These are phyloP conservation scores for Leptomonas seymouri DNA, from an alignment of 208 protist species.

Conservation along the genomic window DNA sequence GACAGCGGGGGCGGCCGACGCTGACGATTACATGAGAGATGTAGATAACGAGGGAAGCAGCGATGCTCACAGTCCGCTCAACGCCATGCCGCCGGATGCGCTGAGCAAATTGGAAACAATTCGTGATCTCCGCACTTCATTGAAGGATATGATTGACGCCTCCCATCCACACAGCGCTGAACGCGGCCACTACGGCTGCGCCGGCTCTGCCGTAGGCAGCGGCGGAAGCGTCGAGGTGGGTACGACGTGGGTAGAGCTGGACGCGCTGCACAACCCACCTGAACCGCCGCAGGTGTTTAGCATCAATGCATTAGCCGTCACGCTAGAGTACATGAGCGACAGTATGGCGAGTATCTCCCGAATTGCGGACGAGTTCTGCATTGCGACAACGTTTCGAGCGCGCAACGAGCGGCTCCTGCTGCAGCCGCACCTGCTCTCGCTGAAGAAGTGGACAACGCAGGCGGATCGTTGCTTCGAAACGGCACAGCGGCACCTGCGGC, in stretches of 20 bases:
- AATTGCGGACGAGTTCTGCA: slow-evolving; percentile 68
- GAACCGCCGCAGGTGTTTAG: slow-evolving; percentile 58
- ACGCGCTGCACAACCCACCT: slow-evolving; percentile 30
- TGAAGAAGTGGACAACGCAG: slow-evolving; percentile 49
- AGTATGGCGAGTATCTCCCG: slow-evolving; percentile 47
- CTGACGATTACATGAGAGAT: no score
- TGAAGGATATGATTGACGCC: slow-evolving; percentile 37
- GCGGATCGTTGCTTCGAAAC: slow-evolving; percentile 36
- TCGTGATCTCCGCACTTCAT: slow-evolving; percentile 20
- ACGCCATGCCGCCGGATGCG: not conserved
- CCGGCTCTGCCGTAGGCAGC: slow-evolving; percentile 3
- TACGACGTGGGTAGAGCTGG: slow-evolving; percentile 22
- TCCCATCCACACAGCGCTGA: not conserved
- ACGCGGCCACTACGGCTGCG: slow-evolving; percentile 18
- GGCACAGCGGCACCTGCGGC: slow-evolving; percentile 53
- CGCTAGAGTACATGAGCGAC: slow-evolving; percentile 58
- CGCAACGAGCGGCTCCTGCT: slow-evolving; percentile 42
- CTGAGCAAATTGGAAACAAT: slow-evolving; percentile 21
- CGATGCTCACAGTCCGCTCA: not conserved
- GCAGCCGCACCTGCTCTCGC: slow-evolving; percentile 38
- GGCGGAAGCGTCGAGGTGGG: not conserved
- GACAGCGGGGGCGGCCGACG: not conserved
- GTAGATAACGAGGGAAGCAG: not conserved
- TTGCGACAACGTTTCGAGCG: slow-evolving; percentile 53
- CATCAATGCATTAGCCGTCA: slow-evolving; percentile 52